Conservation (phyloP, 768 basidiomycete genomes). For the Mycena maculata region DNA sequence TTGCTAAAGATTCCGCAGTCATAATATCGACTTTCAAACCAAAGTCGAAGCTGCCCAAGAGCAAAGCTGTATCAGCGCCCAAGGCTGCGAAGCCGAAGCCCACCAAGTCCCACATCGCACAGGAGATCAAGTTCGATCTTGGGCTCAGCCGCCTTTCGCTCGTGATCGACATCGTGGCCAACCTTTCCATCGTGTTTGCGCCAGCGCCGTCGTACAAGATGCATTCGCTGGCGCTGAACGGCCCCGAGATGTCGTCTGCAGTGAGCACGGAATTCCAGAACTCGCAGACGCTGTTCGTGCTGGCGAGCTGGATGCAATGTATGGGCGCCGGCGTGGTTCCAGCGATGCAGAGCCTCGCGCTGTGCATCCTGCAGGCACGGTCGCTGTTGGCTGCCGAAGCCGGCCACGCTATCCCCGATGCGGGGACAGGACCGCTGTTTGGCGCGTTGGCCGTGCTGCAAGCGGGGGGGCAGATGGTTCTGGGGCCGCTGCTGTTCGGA, state of each 20-base stretch:
- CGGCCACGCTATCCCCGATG: constrained; percentile 31
- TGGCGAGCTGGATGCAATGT: constrained; percentile 67
- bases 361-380: constrained; percentile 69
- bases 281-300: constrained; percentile 65
- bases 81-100: constrained; percentile 52
- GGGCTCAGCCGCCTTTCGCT: constrained; percentile 70
- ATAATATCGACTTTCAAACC: constrained; percentile 73
- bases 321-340: constrained; percentile 75
- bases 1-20: constrained; percentile 50
- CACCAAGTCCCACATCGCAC: constrained; percentile 64
- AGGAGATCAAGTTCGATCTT: constrained; percentile 80
- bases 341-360: constrained; percentile 76
- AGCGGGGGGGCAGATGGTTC: constrained; percentile 75
- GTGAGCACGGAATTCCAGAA: constrained; percentile 22
- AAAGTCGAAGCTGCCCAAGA: constrained; percentile 23
- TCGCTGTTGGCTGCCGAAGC: constrained; percentile 44
- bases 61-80: background rate
- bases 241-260: background rate
- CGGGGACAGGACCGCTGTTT: constrained; percentile 67
- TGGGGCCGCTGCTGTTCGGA: constrained; percentile 80
- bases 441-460: constrained; percentile 81
- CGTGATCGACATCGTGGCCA: constrained; percentile 72
- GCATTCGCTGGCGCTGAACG: constrained; percentile 32
- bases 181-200: constrained; percentile 65
- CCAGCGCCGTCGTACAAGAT: constrained; percentile 57